A percentile compares a stretch with the other conserved stretches of the same genome.
These are phyloP conservation scores for Neophaeococcomyces aloes DNA, from an alignment of 2,329 filamentous ascomycete genomes.

Conservation along the genomic window DNA sequence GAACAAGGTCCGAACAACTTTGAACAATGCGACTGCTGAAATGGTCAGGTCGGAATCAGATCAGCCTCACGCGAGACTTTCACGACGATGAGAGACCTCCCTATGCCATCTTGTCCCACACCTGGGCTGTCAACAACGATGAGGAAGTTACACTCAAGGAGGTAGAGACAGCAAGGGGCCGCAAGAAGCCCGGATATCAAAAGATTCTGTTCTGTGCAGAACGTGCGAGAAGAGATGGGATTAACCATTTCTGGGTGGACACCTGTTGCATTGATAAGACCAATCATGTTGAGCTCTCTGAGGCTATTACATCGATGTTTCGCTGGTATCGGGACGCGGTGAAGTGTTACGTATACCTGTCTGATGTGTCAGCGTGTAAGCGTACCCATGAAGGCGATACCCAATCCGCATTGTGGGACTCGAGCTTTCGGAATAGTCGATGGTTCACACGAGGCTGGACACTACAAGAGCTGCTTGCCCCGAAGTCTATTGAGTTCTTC, in stretches of 20 bases:
- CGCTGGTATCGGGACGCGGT: conserved; percentile 20
- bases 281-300: conserved; percentile 16
- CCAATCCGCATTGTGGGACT: no score
- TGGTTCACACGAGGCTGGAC: no score
- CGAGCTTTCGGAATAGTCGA: no score
- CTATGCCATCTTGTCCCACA: conserved; percentile 14
- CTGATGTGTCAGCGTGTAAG: conserved; percentile 5
- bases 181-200: conserved; percentile 9
- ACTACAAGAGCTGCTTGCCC: conserved; percentile 10
- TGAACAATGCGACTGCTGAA: conserved; percentile 10
- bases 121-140: conserved; percentile 4
- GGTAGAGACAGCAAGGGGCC: conserved; percentile 5
- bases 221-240: conserved; percentile 8
- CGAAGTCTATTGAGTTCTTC: conserved; percentile 5
- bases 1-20: no score
- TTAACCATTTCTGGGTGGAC: conserved; percentile 21
- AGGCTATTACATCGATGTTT: conserved; percentile 21
- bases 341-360: conserved; percentile 11
- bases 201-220: conserved; percentile 13
- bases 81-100: conserved; percentile 3
- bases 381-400: no score
- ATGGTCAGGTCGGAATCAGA: not conserved
- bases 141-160: conserved; percentile 21
- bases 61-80: conserved; percentile 6
- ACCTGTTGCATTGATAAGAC: conserved; percentile 22